Conservation (phyloP, 2,329 filamentous ascomycete genomes). For the Byssochlamys sp. region DNA sequence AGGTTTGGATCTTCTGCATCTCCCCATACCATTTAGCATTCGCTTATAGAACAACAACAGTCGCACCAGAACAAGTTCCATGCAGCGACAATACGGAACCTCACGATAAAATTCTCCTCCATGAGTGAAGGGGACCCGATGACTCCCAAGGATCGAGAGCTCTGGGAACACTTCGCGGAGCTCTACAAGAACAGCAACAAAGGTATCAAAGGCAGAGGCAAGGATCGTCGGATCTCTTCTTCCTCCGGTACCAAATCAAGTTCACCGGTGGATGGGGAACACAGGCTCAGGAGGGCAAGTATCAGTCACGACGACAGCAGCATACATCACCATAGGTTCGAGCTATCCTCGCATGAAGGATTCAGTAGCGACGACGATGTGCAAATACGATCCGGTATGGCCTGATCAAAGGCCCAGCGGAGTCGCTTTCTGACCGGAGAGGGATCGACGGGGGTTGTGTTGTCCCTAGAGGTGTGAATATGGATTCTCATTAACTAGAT, state of each 20-base stretch:
- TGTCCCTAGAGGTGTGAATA: not conserved
- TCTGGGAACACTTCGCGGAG: constrained; percentile 73
- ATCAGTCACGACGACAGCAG: constrained; percentile 16
- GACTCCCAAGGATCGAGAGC: constrained; percentile 59
- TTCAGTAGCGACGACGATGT: constrained; percentile 25
- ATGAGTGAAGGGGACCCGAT: constrained; percentile 54
- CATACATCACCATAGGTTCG: constrained; percentile 15
- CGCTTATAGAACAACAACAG: constrained; percentile 31
- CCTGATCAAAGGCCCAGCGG: not conserved
- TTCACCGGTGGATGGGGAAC: constrained; percentile 5
- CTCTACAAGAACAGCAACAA: constrained; percentile 99
- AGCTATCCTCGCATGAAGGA: constrained; percentile 21
- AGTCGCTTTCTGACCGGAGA: not conserved
- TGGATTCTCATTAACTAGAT: not conserved
- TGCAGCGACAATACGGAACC: constrained; percentile 56
- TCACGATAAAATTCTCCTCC: constrained; percentile 62
- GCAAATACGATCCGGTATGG: not conserved
- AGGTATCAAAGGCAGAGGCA: constrained; percentile 91
- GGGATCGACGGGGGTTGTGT: not conserved
- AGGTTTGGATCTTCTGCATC: constrained; percentile 44
- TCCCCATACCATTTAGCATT: constrained; percentile 1
- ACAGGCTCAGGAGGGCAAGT: constrained; percentile 2
- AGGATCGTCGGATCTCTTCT: constrained; percentile 50
- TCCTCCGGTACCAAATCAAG: constrained; percentile 16
- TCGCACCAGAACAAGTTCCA: constrained; percentile 95